Evolutionary conservation across 1,139 yeast species (phyloP).

Genomic region (Arxiozyma slooffiae): DNA sequence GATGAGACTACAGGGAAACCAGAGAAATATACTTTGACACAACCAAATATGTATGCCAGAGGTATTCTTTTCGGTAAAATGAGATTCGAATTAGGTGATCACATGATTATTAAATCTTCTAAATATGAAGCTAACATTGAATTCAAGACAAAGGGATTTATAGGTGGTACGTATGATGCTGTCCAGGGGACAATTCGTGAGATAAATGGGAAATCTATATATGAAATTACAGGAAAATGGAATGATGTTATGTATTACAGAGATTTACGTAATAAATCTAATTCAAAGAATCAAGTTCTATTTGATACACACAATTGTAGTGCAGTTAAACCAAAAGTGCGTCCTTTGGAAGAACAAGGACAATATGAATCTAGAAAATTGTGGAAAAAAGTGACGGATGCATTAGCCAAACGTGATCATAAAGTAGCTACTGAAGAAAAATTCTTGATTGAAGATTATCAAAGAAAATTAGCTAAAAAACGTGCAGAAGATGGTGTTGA

Average conservation of each 20-base stretch:
- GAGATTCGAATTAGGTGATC: constrained; percentile 88
- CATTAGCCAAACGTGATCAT: constrained; percentile 69
- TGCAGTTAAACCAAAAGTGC: constrained; percentile 55
- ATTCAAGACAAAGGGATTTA: constrained; percentile 89
- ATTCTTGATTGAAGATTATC: constrained; percentile 72
- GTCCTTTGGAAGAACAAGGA: constrained; percentile 72
- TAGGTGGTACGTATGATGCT: constrained; percentile 84
- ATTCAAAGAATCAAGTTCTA: constrained; percentile 40
- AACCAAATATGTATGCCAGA: constrained; percentile 93
- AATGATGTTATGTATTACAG: constrained; percentile 73
- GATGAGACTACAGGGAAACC: constrained; percentile 37
- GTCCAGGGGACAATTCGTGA: constrained; percentile 66
- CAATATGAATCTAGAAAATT: constrained; percentile 69
- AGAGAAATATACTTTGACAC: constrained; percentile 69
- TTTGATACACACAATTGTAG: constrained; percentile 53
- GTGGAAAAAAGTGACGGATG: constrained; percentile 76
- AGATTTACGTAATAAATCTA: constrained; percentile 36
- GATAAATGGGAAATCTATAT: constrained; percentile 45
- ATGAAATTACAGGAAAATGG: constrained; percentile 83
- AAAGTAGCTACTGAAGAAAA: constrained; percentile 79
- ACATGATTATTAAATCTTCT: constrained; percentile 62
- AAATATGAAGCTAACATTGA: constrained; percentile 70
- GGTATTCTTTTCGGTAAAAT: constrained; percentile 86
- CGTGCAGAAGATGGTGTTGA: constrained; percentile 70
- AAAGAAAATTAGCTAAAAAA: constrained; percentile 61